Percentiles rank a stretch among this genome's conserved stretches.
phyloP scores from a whole-genome alignment of 805 yeast genomes.

The Yamadazyma ubonensis region DNA sequence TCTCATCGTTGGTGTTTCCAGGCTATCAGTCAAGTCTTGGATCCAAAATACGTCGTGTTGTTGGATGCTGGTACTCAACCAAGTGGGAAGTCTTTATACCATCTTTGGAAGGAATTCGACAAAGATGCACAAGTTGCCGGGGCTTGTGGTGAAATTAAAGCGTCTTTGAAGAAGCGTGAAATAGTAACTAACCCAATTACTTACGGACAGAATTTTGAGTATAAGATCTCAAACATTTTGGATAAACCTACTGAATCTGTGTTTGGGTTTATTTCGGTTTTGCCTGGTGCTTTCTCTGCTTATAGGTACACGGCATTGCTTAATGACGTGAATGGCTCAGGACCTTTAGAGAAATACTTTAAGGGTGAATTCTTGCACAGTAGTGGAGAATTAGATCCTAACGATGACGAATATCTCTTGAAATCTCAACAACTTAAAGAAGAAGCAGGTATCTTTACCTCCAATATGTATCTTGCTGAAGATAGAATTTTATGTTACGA shows the following conservation, averaged over 20 bases:
- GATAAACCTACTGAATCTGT: constrained; percentile 66
- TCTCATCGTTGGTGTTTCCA: constrained; percentile 71
- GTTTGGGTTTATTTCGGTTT: constrained; percentile 63
- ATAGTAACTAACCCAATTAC: constrained; percentile 59
- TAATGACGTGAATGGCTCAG: constrained; percentile 51
- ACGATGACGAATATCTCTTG: constrained; percentile 48
- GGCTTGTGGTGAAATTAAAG: constrained; percentile 71
- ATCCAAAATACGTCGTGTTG: constrained; percentile 56
- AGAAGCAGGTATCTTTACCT: constrained; percentile 57
- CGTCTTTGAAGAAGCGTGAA: constrained; percentile 48
- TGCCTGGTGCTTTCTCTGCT: constrained; percentile 71
- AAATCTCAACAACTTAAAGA: constrained; percentile 37
- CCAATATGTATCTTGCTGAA: constrained; percentile 70
- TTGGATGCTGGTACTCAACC: constrained; percentile 70
- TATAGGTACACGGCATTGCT: constrained; percentile 58
- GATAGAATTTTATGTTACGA: constrained; percentile 68
- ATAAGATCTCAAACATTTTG: constrained; percentile 63
- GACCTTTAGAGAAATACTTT: constrained; percentile 65
- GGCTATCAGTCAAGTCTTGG: constrained; percentile 55
- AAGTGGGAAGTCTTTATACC: constrained; percentile 51
- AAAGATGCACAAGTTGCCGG: constrained; percentile 61
- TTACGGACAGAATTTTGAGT: constrained; percentile 66
- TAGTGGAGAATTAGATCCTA: constrained; percentile 58
- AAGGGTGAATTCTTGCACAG: constrained; percentile 61
- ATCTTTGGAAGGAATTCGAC: constrained; percentile 64